These are phyloP conservation scores for Komagataella mondaviorum DNA, from an alignment of 805 yeast species.

Conservation along the genomic window DNA sequence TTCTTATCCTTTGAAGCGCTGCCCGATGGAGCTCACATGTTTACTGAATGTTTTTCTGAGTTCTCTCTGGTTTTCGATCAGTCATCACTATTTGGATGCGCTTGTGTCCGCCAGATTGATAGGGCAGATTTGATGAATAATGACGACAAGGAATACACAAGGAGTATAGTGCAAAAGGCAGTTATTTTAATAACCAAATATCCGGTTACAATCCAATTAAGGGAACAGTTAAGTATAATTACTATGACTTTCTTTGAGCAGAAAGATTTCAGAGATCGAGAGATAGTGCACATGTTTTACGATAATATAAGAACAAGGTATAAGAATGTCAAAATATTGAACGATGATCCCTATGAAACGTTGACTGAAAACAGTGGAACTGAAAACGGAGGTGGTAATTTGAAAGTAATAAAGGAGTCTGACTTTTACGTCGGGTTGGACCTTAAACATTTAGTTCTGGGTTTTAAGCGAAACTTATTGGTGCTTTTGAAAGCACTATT, in stretches of 20 bases:
- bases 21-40: constrained; percentile 93
- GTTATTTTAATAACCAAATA: constrained; percentile 75
- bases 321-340: constrained; percentile 13
- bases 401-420: constrained; percentile 26
- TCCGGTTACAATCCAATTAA: constrained; percentile 80
- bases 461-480: constrained; percentile 45
- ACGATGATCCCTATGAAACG: constrained; percentile 17
- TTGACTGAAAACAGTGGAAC: constrained; percentile 2
- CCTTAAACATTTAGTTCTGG: constrained; percentile 46
- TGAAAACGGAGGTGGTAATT: constrained; percentile 9
- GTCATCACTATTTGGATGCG: constrained; percentile 83
- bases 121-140: constrained; percentile 30
- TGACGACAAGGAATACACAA: constrained; percentile 49
- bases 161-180: constrained; percentile 86
- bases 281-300: constrained; percentile 54
- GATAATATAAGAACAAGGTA: constrained; percentile 44
- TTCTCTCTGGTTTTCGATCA: constrained; percentile 71
- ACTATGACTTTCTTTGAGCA: constrained; percentile 81
- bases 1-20: constrained; percentile 86
- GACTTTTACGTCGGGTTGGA: constrained; percentile 67
- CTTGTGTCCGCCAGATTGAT: constrained; percentile 66
- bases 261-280: constrained; percentile 57
- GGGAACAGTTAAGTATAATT: constrained; percentile 81
- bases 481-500: constrained; percentile 65
- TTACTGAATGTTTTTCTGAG: constrained; percentile 85